phyloP scores from a whole-genome alignment of 805 yeast genomes.

The Lachancea lanzarotensis region DNA sequence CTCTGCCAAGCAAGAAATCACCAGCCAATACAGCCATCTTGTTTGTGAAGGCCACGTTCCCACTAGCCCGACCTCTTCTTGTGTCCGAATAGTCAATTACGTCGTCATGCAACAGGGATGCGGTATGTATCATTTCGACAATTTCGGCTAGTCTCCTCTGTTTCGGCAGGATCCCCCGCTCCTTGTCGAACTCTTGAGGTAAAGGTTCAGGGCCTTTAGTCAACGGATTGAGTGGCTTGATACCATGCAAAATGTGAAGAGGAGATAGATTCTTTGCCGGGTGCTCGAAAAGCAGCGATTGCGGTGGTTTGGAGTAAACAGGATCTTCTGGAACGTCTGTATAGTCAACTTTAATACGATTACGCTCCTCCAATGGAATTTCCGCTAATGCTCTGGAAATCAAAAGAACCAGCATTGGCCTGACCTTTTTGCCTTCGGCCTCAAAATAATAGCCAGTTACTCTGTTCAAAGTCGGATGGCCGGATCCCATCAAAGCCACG shows the following conservation, averaged over 20 bases:
- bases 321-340: conserved; percentile 63
- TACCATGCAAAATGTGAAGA: conserved; percentile 76
- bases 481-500: conserved; percentile 80
- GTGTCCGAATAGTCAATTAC: conserved; percentile 88
- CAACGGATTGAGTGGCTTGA: conserved; percentile 87
- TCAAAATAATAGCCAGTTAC: conserved; percentile 94
- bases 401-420: conserved; percentile 83
- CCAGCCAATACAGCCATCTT: conserved; percentile 98
- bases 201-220: conserved; percentile 70
- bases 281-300: conserved; percentile 51
- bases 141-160: conserved; percentile 95
- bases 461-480: conserved; percentile 87
- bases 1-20: conserved; percentile 90
- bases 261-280: conserved; percentile 57
- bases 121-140: conserved; percentile 97
- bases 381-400: conserved; percentile 72
- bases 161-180: conserved; percentile 80
- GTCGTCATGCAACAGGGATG: conserved; percentile 91
- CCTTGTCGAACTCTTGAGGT: conserved; percentile 47
- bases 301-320: conserved; percentile 53
- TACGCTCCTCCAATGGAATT: conserved; percentile 65
- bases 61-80: conserved; percentile 84
- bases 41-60: conserved; percentile 89
- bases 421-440: conserved; percentile 90
- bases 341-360: conserved; percentile 53